Base-by-base conservation (phyloP, 225 moss, liverwort and hornwort species). In the Ulota crispa region DNA sequence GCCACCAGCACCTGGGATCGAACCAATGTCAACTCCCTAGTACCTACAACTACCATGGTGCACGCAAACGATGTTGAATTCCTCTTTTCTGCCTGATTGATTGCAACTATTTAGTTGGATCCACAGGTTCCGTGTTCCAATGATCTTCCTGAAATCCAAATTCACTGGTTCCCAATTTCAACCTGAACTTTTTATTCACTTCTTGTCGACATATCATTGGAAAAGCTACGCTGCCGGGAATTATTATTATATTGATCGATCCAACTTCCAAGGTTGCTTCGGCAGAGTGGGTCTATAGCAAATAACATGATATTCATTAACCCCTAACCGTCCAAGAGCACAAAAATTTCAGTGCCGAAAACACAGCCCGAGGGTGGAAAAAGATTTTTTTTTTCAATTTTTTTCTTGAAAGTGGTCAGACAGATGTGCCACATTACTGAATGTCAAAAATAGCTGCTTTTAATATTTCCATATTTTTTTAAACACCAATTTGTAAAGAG, bases 181-280 rank as follows among this genome's bases (percentile, higher is more conserved):
- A 36, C 32, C 4, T 7, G 50, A 69, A 41, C 13, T 3, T 50
- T 47, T 39, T 39, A 39, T 9, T 39, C 2, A 1, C 26, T 18
- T 18, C 15, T 9, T 18, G 37, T 24, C 6, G 24, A 3, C 3
- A 24, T 6, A 72, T 32, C 37, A 18, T 39, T 39, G 73, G 73
- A 55, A n/a, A 32, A 54, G 21, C 39, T 39, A 21, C 71, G 28
- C 50, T 28, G 3, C 1, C 21, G 0, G 16, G 9, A 15, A n/a
- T 14, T 14, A 10, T 10, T 8, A 6, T 24, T 15, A 34, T 19
- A 57, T 6, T 6, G 2, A 57, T 9, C 57, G 57, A 57, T 57
- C 37, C 42, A 41, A 75, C 42, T 75, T 75, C 60, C 75, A 21
- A 75, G 6, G 20, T 42, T 60, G 75, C 60, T 75, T 12, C 75